Conservation (phyloP, 2,329 filamentous ascomycete species). For the Massarina eburnea region DNA sequence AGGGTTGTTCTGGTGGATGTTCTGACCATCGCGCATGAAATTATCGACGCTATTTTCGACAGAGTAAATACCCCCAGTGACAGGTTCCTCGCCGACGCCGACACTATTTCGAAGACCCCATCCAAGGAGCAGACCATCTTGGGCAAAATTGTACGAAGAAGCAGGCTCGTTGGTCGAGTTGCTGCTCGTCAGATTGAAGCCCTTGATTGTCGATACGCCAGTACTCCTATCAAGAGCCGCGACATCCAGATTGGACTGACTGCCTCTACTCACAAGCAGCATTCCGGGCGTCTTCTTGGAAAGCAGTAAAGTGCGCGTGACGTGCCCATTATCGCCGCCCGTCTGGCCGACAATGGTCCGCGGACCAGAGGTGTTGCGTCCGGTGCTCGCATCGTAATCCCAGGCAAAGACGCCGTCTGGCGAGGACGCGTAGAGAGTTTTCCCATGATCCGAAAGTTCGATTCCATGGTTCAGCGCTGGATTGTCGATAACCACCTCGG, state of each 20-base stretch:
- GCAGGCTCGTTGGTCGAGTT: slow-evolving; percentile 38
- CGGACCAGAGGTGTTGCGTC: slow-evolving; percentile 50
- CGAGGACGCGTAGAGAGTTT: slow-evolving; percentile 58
- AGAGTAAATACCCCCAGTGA: slow-evolving; percentile 52
- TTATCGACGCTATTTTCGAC: slow-evolving; percentile 74
- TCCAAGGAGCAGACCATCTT: slow-evolving; percentile 54
- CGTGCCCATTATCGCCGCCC: slow-evolving; percentile 59
- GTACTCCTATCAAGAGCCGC: slow-evolving; percentile 53
- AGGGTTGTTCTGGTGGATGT: slow-evolving; percentile 69
- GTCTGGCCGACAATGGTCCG: slow-evolving; percentile 63
- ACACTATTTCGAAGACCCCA: slow-evolving; percentile 76
- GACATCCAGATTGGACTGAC: slow-evolving; percentile 63
- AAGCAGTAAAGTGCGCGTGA: slow-evolving; percentile 67
- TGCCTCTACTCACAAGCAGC: slow-evolving; percentile 68
- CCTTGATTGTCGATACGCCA: slow-evolving; percentile 69
- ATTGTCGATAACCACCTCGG: slow-evolving; percentile 28
- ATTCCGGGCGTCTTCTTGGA: slow-evolving; percentile 57
- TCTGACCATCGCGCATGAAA: slow-evolving; percentile 58
- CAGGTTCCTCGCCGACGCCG: slow-evolving; percentile 65
- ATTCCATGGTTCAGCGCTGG: slow-evolving; percentile 55
- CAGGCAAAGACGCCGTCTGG: slow-evolving; percentile 63
- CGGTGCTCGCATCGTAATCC: slow-evolving; percentile 61
- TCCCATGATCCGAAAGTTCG: slow-evolving; percentile 51
- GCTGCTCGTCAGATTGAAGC: slow-evolving; percentile 52
- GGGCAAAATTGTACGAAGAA: slow-evolving; percentile 52